phyloP scores from a whole-genome alignment of 257 asterid genomes.

The Coffea eugenioides region DNA sequence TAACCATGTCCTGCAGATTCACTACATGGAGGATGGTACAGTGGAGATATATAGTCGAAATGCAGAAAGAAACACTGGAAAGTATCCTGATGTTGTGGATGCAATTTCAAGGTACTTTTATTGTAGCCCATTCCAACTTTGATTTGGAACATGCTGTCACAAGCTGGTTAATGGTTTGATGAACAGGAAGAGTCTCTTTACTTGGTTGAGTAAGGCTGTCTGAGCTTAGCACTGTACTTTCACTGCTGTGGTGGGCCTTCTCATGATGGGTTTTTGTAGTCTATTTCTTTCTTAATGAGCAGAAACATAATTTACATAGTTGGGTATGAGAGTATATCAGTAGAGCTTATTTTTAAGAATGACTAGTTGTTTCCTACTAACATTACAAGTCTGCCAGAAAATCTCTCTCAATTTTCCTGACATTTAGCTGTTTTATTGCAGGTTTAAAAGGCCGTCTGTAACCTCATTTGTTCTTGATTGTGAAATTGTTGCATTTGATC shows the following conservation, averaged over 20 bases:
- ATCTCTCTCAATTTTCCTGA: not conserved
- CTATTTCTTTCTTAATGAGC: not conserved
- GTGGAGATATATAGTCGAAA: constrained; percentile 98
- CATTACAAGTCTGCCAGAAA: constrained; percentile 2
- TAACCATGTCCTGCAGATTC: constrained; percentile 49
- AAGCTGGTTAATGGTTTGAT: not conserved
- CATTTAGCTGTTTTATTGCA: constrained; percentile 32
- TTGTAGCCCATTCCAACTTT: constrained; percentile 4
- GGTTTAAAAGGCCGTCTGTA: constrained; percentile 66
- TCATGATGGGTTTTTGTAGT: not conserved
- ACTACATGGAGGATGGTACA: constrained; percentile 75
- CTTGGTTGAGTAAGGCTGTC: not conserved
- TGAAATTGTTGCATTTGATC: constrained; percentile 92
- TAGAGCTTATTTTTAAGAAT: not conserved
- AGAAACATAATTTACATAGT: not conserved
- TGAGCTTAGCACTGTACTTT: not conserved
- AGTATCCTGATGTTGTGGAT: constrained; percentile 88
- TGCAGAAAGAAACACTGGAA: constrained; percentile 91
- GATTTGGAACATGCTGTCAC: not conserved
- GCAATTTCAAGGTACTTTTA: constrained; percentile 66
- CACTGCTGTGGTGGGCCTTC: not conserved
- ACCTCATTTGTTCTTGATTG: constrained; percentile 94
- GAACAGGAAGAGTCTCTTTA: not conserved
- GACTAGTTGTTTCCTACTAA: not conserved
- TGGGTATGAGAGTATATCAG: not conserved